phyloP scores from a whole-genome alignment of 2,329 filamentous ascomycete species.

The Curvularia spicifera region DNA sequence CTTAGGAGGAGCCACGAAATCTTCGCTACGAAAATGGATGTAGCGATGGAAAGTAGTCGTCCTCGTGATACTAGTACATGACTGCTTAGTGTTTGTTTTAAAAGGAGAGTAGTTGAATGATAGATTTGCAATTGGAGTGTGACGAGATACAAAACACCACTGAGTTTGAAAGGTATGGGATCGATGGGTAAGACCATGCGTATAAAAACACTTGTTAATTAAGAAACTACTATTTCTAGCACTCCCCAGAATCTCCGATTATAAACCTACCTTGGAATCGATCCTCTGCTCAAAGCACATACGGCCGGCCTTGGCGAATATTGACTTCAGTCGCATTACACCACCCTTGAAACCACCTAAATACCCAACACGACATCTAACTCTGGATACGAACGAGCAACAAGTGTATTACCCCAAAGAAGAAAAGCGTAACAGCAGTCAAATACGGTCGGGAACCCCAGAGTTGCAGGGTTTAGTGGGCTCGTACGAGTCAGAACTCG shows the following conservation, averaged over 20 bases:
- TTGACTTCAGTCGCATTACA: not conserved
- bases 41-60: not conserved
- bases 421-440: not conserved
- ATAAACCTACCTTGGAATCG: not conserved
- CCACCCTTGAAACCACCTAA: not conserved
- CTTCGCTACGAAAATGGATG: not conserved
- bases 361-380: not conserved
- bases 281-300: not conserved
- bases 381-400: not conserved
- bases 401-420: not conserved
- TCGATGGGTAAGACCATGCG: too few species aligned
- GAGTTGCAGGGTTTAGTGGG: not conserved
- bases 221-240: not conserved
- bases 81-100: not conserved
- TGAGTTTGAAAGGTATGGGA: too few species aligned
- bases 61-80: too few species aligned
- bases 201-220: not conserved
- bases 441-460: not conserved
- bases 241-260: not conserved
- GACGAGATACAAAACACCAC: too few species aligned
- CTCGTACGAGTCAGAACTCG: not conserved
- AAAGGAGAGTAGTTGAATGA: not conserved
- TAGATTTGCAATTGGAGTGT: not conserved
- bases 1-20: not conserved
- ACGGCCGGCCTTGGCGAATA: not conserved